Evolutionary conservation across 2,329 filamentous ascomycete species (phyloP).

Genomic region (Penicillium freii): DNA sequence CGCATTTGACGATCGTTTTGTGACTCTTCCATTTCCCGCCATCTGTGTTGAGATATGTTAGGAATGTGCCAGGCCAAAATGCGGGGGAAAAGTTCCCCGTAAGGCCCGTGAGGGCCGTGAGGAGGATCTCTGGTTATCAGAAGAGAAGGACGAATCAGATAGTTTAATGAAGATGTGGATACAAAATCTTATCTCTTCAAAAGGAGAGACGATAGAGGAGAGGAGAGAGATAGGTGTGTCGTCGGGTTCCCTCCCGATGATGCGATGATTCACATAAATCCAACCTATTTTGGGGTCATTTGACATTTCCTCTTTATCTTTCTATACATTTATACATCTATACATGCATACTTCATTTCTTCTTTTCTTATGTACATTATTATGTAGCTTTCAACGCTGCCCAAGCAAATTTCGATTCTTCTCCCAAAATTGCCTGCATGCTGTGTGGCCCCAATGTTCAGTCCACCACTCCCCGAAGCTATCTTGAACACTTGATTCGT

Average conservation of each 20-base stretch:
- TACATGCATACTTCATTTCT: not conserved
- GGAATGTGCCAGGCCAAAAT: not conserved
- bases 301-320: not conserved
- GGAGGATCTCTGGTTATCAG: not conserved
- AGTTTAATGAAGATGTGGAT: not conserved
- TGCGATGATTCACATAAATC: not conserved
- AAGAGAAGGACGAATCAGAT: not conserved
- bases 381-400: constrained; percentile 54
- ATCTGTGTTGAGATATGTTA: constrained; percentile 10
- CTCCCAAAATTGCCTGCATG: constrained; percentile 83
- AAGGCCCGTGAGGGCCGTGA: not conserved
- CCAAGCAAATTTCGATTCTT: constrained; percentile 68
- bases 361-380: not conserved
- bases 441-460: constrained; percentile 78
- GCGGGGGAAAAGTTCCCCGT: not conserved
- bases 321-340: not conserved
- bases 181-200: not conserved
- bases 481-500: constrained; percentile 70
- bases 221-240: not conserved
- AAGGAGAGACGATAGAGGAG: not conserved
- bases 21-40: constrained; percentile 24
- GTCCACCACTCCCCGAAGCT: constrained; percentile 97
- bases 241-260: constrained; percentile 7
- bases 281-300: not conserved
- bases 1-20: constrained; percentile 38